Evolutionary conservation across 176 grass and related monocot genomes (phyloP).

Genomic region (Eragrostis nindensis): DNA sequence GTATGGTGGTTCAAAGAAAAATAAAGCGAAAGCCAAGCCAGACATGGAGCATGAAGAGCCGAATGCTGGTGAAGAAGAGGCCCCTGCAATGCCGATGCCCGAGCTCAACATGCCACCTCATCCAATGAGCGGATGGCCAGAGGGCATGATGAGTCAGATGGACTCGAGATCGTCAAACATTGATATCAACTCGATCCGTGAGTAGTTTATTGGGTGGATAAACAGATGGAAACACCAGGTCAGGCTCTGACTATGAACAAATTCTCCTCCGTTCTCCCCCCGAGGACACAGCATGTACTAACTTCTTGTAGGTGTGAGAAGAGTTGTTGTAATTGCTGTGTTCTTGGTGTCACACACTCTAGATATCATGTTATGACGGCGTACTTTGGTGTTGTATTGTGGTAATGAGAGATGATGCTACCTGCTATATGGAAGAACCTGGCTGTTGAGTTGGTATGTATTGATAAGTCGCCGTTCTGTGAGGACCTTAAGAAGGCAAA

Average conservation of each 20-base stretch:
- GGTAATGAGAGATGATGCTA: slow-evolving; percentile 24
- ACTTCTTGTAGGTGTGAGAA: slow-evolving; percentile 26
- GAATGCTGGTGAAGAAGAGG: slow-evolving; percentile 30
- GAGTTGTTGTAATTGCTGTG: slow-evolving; percentile 27
- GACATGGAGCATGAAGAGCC: slow-evolving; percentile 41
- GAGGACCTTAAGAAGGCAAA: not conserved
- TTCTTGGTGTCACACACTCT: slow-evolving; percentile 12
- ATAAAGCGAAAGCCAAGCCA: slow-evolving; percentile 48
- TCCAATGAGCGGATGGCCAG: slow-evolving; percentile 52
- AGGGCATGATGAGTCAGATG: slow-evolving; percentile 54
- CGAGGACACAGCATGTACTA: slow-evolving; percentile 11
- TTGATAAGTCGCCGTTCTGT: not conserved
- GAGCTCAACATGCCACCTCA: slow-evolving; percentile 41
- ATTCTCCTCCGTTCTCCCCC: not conserved
- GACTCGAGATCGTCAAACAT: slow-evolving; percentile 56
- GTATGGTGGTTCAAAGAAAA: slow-evolving; percentile 69
- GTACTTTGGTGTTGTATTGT: slow-evolving; percentile 50
- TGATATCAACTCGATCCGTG: slow-evolving; percentile 64
- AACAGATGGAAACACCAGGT: not conserved
- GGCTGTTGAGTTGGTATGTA: slow-evolving; percentile 9
- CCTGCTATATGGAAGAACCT: slow-evolving; percentile 32
- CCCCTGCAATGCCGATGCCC: slow-evolving; percentile 1
- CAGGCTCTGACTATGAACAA: slow-evolving; percentile 11
- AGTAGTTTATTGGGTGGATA: slow-evolving; percentile 24
- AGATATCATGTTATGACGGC: slow-evolving; percentile 29